Base-by-base conservation (phyloP, 179 eudicot species). In the Patellifolia procumbens region DNA sequence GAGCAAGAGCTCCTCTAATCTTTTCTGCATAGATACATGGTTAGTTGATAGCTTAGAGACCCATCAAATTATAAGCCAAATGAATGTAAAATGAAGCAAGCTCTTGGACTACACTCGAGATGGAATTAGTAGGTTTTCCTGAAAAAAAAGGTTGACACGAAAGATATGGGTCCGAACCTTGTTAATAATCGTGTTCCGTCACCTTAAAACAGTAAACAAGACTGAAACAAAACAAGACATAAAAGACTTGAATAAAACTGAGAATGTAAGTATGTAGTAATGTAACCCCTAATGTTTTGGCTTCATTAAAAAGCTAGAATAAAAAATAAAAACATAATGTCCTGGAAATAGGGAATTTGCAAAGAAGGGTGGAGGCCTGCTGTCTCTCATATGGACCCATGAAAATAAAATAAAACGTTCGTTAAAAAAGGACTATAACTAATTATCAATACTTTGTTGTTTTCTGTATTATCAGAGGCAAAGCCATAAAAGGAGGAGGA, bases 401-500 rank as follows among this genome's bases (percentile, higher is more conserved):
- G 15, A 51, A 16, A 65, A 7, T 9, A 10, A 48, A 42, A 72
- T 43, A 5, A 19, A 20, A 70, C 31, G 49, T 29, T 52, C 10
- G 45, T 77, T 61, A 62, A 46, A 60, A n/a, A 70, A 60, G 60
- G 46, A 60, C 46, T 42, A 63, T 22, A 64, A 74, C 67, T 62
- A 70, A 74, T 62, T 49, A 78, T 70, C 58, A 70, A 16, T 19
- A 15, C 48, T 66, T 43, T 28, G 69, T 70, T 26, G 58, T 39
- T 78, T 78, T 49, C 58, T 69, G 51, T 51, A 53, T 49, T 45
- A 68, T 31, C 5, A 34, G 24, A 28, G 78, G 65, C 68, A 81
- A 81, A 82, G 76, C 79, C 84, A 82, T 65, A 45, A 82, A 74
- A 74, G 34, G 59, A 69, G 73, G 55, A 68, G 37, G 0, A 16